Evolutionary conservation across 805 yeast species (phyloP), one percentile per base, ranked within the genome.

Genomic region (Teunomyces tritomae): DNA sequence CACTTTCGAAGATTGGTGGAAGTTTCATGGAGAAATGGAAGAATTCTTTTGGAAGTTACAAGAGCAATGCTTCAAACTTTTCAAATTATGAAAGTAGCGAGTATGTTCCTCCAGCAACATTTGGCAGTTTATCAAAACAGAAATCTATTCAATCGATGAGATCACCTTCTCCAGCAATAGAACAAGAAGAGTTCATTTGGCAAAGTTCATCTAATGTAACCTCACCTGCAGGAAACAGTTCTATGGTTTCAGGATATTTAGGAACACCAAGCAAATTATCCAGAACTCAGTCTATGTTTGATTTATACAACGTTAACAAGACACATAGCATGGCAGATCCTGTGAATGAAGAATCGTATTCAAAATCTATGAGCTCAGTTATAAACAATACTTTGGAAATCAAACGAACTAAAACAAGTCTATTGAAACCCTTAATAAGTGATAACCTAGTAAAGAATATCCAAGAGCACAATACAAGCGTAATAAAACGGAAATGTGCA

Each of bases 1-100:
- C 77, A 0, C 54, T 73, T 17, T 62, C 73, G 3, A 70, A 71
- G 46, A 49, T 72, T 24, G 76, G 78, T 0, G 67, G 73, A 20
- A 68, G 76, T 43, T 72, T 74, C 49, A 54, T 74, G 53, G 80
- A 74, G 8, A 73, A 70, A 52, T 74, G 80, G 79, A 66, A 65
- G 48, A 62, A 60, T 45, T 64, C 73, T 1, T 60, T 68, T 29
- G 59, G 58, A 3, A 46, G 57, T 49, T 39, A 54, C 55, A 24
- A 44, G 48, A 42, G 46, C 24, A 45, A 32, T 14, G 26, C 10
- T 13, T 43, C 49, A 13, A 13, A 13, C 26, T 7, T 14, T 28
- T 37, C 50, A 4, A 30, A 16, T 33, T 51, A 48, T 17, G 49
- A 50, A 28, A 37, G 34, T 33, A 42, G 44, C 14, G 59, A 53